phyloP scores from a whole-genome alignment of 2,329 filamentous ascomycete genomes.

The Xylogone sp. region DNA sequence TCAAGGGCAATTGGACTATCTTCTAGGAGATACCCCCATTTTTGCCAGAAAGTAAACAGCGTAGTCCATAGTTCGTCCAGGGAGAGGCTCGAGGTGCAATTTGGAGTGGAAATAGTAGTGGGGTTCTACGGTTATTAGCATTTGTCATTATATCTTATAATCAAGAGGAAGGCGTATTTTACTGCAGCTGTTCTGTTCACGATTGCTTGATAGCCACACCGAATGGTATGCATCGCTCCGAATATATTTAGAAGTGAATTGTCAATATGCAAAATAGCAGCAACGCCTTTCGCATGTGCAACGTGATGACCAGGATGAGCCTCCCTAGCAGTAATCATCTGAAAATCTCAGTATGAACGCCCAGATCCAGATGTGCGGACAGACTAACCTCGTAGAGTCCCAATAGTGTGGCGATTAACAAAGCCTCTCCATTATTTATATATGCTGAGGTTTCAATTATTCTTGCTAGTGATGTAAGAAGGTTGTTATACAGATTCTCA shows the following conservation, averaged over 20 bases:
- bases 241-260: constrained; percentile 8
- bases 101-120: neutral
- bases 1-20: neutral
- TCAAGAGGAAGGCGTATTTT: neutral
- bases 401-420: constrained; percentile 16
- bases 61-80: neutral
- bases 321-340: constrained; percentile 14
- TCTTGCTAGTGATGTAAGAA: constrained; percentile 13
- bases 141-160: neutral
- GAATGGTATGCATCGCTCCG: neutral
- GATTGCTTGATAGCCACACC: neutral
- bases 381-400: constrained; percentile 18
- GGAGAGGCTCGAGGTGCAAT: too few relatives aligned
- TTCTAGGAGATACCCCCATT: neutral
- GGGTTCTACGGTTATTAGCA: neutral
- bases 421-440: constrained; percentile 8
- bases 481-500: constrained; percentile 12
- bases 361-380: neutral
- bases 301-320: constrained; percentile 10
- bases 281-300: constrained; percentile 14
- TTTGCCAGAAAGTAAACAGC: neutral
- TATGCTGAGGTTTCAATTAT: constrained; percentile 9
- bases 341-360: neutral
- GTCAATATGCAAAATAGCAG: constrained; percentile 8
- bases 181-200: neutral